Percentiles rank a stretch among this genome's conserved stretches.
Conservation (phyloP, 78 protist species). For the Neovahlkampfia damariscottae region DNA sequence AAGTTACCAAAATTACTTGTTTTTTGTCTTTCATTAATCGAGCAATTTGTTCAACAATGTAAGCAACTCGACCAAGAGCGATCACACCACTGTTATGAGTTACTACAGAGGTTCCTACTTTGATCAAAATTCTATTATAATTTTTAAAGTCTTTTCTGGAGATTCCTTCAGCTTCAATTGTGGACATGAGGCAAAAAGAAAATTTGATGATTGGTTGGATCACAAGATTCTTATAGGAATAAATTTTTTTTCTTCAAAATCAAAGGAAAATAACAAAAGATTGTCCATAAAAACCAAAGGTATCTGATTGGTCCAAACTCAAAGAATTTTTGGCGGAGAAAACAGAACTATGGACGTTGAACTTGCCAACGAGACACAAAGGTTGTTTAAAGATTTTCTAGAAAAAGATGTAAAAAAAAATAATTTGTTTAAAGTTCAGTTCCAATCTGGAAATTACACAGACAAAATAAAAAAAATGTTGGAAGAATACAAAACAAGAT, state of each 20-base stretch:
- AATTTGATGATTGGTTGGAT: too few species aligned
- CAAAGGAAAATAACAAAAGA: too few species aligned
- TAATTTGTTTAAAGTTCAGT: background rate
- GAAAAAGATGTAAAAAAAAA: background rate
- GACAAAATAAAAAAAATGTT: background rate
- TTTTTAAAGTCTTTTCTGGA: too few species aligned
- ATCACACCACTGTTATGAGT: background rate
- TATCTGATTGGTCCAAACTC: too few species aligned
- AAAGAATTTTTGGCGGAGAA: too few species aligned
- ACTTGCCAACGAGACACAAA: too few species aligned
- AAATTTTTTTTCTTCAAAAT: too few species aligned
- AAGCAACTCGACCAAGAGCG: constrained; percentile 22
- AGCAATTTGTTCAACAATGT: constrained; percentile 20
- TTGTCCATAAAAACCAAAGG: too few species aligned
- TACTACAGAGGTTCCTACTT: constrained; percentile 27
- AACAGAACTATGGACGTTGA: too few species aligned
- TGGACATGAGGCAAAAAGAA: too few species aligned
- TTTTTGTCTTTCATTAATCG: background rate
- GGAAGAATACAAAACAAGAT: background rate
- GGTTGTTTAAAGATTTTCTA: background rate
- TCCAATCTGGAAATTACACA: background rate
- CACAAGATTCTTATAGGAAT: too few species aligned
- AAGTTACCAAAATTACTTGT: constrained; percentile 30
- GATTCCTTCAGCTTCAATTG: too few species aligned
- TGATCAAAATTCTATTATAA: constrained; percentile 22